These are phyloP conservation scores for Leccinum solheimii DNA, from an alignment of 1,284 basidiomycete genomes.

Conservation along the genomic window DNA sequence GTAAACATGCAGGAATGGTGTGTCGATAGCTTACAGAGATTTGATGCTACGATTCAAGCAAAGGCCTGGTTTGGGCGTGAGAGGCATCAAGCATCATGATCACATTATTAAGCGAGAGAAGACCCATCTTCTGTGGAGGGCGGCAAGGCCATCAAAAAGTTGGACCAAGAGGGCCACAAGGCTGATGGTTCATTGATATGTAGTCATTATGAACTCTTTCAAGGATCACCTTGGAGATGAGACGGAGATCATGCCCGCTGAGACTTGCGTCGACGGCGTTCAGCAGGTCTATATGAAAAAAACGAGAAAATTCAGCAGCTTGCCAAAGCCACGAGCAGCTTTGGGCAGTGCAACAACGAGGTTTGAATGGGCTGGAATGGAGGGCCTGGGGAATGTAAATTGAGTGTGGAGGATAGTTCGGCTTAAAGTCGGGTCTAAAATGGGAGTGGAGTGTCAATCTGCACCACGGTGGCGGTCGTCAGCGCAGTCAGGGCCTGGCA, in stretches of 20 bases:
- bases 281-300: background rate
- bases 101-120: constrained; percentile 13
- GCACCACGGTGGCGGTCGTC: constrained; percentile 27
- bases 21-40: constrained; percentile 14
- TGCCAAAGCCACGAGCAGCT: background rate
- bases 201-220: constrained; percentile 1
- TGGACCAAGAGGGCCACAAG: constrained; percentile 11
- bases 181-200: constrained; percentile 4
- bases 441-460: constrained; percentile 15
- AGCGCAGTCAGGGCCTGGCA: constrained; percentile 32
- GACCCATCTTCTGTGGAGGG: constrained; percentile 8
- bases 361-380: background rate
- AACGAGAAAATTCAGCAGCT: background rate
- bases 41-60: constrained; percentile 10
- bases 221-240: constrained; percentile 1
- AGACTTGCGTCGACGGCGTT: background rate
- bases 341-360: background rate
- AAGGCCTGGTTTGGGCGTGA: constrained; percentile 11
- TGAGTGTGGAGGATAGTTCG: constrained; percentile 10
- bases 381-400: background rate
- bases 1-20: constrained; percentile 29
- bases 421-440: constrained; percentile 20
- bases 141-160: constrained; percentile 4
- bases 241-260: background rate
- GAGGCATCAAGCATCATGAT: constrained; percentile 6